phyloP scores from a whole-genome alignment of 2,329 filamentous ascomycete species.

The Paracorniculantispora psalliotae region DNA sequence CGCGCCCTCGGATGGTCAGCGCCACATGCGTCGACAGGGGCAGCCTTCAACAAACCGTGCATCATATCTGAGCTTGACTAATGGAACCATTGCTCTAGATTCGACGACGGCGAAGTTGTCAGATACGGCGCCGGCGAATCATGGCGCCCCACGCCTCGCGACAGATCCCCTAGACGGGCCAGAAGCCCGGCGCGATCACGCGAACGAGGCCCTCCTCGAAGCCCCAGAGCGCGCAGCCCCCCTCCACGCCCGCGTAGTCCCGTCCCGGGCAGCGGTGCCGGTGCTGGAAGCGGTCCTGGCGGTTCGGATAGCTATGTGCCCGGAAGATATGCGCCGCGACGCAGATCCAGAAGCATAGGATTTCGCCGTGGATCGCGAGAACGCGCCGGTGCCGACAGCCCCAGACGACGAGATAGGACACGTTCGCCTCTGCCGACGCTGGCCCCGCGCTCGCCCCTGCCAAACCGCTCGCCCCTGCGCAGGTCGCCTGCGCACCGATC shows the following conservation, averaged over 20 bases:
- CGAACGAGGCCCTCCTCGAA: conserved; percentile 25
- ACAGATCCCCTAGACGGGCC: conserved; percentile 25
- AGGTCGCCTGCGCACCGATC: conserved; percentile 15
- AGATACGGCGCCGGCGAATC: conserved; percentile 58
- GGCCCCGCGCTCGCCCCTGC: not conserved
- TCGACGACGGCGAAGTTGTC: conserved; percentile 58
- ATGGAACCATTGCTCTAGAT: conserved; percentile 32
- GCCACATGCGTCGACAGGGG: not conserved
- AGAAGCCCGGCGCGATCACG: conserved; percentile 28
- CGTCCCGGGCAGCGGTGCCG: not conserved
- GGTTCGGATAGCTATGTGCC: conserved; percentile 44
- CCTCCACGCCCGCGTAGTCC: conserved; percentile 16
- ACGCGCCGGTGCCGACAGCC: conserved; percentile 26
- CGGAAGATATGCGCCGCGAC: conserved; percentile 37
- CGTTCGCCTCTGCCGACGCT: conserved; percentile 25
- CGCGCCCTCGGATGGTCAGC: not conserved
- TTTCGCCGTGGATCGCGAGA: conserved; percentile 39
- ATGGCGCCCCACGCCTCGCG: conserved; percentile 52
- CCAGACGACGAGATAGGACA: conserved; percentile 32
- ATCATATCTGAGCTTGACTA: not conserved
- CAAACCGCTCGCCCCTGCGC: conserved; percentile 26
- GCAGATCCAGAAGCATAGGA: conserved; percentile 37
- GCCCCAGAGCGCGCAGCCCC: conserved; percentile 35
- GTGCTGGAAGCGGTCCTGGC: conserved; percentile 14
- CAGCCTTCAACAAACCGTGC: too few relatives aligned